phyloP scores from a whole-genome alignment of 495 filamentous ascomycete genomes.

The Neurospora sp. region DNA sequence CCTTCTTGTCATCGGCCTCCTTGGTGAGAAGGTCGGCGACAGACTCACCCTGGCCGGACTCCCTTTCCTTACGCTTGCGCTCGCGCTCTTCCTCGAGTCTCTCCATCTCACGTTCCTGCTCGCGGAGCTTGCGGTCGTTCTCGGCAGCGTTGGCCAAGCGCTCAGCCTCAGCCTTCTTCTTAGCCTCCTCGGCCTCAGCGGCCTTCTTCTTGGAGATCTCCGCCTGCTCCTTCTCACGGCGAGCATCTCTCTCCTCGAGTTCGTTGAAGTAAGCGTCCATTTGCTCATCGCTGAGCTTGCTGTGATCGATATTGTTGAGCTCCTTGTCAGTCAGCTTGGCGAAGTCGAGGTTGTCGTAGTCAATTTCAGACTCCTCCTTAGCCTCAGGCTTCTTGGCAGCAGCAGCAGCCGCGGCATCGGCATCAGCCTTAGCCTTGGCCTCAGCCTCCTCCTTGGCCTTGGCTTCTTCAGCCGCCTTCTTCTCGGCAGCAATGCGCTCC shows the following conservation, averaged over 20 bases:
- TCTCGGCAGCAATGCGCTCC: conserved; percentile 27
- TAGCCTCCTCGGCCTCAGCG: conserved; percentile 44
- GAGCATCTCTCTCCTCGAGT: conserved; percentile 44
- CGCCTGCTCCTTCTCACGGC: conserved; percentile 45
- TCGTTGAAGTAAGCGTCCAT: conserved; percentile 37
- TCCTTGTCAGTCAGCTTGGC: conserved; percentile 22
- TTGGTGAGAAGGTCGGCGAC: conserved; percentile 30
- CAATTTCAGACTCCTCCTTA: conserved; percentile 32
- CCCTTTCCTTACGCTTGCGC: conserved; percentile 30
- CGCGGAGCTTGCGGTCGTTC: conserved; percentile 48
- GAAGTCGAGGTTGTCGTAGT: conserved; percentile 33
- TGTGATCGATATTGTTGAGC: not conserved
- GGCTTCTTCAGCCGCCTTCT: conserved; percentile 54
- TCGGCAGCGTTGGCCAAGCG: conserved; percentile 33
- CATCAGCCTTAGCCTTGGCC: conserved; percentile 57
- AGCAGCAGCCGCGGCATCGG: conserved; percentile 50
- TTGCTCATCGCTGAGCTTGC: conserved; percentile 20
- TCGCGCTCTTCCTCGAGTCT: conserved; percentile 45
- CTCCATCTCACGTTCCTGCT: conserved; percentile 46
- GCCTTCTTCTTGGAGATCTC: conserved; percentile 50
- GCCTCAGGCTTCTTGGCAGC: conserved; percentile 41
- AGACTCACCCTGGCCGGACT: conserved; percentile 14
- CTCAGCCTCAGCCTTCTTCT: conserved; percentile 45
- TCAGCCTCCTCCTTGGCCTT: conserved; percentile 48
- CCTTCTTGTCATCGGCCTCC: conserved; percentile 31